Base-by-base conservation (phyloP, 352 stramenopile species). In the Pythium brachiatum region DNA sequence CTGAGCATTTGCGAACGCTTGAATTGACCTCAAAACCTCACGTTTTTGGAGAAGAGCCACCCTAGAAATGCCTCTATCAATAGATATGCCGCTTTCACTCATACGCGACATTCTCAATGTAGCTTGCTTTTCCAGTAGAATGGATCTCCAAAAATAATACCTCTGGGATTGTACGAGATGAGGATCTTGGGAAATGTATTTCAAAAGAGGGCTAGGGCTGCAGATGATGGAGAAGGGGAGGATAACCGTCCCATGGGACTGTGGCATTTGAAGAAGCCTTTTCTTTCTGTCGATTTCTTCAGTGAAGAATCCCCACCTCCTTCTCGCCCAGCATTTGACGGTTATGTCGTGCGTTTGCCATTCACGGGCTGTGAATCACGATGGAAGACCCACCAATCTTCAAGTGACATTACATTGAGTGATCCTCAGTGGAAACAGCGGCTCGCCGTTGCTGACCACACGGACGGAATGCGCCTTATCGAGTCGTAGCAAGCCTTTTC, bases 11-110 rank as follows among this genome's bases (percentile, higher is more conserved):
- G 29, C 29, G 29, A 34, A 5, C 29, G 29, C 29, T 11, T 27
- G 18, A 47, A 47, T 47, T 47, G 39, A 47, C 39, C 39, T 47
- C n/a, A 47, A 47, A 47, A 47, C 39, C 39, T 47, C 39, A 27
- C n/a, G 5, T 16, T 27, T n/a, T n/a, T 23, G 39, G 6, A 27
- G 39, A 47, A 18, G 39, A 47, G 39, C 39, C 18, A 34, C 29
- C 9, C 29, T 11, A 9, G 5, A 11, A 15, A 15, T 47, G 20
- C 39, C 39, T 47, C 39, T 47, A 47, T 47, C 6, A 47, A 47
- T 47, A 47, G 39, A 47, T 47, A 8, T 47, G n/a, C 15, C 9
- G 29, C 29, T 34, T 9, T 34, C 29, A 34, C 9, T 34, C 29
- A 34, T 34, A 34, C 29, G 29, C 29, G 29, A 34, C 29, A 34